phyloP scores from a whole-genome alignment of 805 yeast species.

The Wickerhamiella cacticola region DNA sequence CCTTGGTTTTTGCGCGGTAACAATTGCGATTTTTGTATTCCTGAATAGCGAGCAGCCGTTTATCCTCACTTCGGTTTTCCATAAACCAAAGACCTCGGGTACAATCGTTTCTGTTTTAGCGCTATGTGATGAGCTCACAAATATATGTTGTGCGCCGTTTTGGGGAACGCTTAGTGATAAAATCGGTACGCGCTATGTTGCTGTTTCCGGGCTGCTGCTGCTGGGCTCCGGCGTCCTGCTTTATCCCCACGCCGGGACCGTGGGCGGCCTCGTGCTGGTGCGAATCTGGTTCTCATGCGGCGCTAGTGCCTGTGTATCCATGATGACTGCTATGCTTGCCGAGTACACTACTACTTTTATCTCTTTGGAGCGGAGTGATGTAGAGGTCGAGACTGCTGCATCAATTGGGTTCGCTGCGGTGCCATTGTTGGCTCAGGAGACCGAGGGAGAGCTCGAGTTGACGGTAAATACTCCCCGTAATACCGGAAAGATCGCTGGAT shows the following conservation, averaged over 20 bases:
- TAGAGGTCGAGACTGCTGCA: constrained; percentile 12
- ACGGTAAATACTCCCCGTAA: constrained; percentile 2
- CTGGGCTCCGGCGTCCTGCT: constrained; percentile 38
- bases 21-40: constrained; percentile 36
- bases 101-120: constrained; percentile 39
- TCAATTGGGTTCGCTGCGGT: constrained; percentile 11
- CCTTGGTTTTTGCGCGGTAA: constrained; percentile 31
- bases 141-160: constrained; percentile 44
- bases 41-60: constrained; percentile 36
- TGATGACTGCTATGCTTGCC: constrained; percentile 49
- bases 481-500: constrained; percentile 44
- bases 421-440: constrained; percentile 9
- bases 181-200: constrained; percentile 47
- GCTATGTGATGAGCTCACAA: constrained; percentile 47
- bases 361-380: constrained; percentile 1
- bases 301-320: constrained; percentile 41
- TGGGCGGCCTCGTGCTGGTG: constrained; percentile 38
- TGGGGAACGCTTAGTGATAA: constrained; percentile 53
- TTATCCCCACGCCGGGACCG: constrained; percentile 37
- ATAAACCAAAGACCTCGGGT: constrained; percentile 30
- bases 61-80: constrained; percentile 32
- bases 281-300: constrained; percentile 53
- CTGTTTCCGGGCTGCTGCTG: constrained; percentile 37
- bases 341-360: constrained; percentile 27
- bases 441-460: background rate